These are phyloP conservation scores for Syzygium aromaticum DNA, from an alignment of 345 rosid genomes.

Conservation along the genomic window DNA sequence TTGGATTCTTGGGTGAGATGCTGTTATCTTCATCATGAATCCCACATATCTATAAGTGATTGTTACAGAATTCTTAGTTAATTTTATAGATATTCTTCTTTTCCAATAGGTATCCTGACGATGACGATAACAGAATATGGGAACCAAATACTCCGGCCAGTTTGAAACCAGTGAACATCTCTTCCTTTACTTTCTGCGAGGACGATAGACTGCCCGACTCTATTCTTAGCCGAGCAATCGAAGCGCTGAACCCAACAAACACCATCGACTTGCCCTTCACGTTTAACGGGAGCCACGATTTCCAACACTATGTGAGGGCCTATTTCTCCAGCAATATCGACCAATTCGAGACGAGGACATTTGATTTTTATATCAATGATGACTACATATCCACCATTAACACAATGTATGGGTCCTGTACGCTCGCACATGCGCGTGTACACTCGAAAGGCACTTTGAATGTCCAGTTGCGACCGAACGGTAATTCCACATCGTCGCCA, in stretches of 20 bases:
- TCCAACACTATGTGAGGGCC: not conserved
- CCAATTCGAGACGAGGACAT: not conserved
- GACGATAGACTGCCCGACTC: not conserved
- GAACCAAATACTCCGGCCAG: not conserved
- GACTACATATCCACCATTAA: not conserved
- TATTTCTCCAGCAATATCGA: not conserved
- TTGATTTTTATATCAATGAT: not conserved
- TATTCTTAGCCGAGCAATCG: not conserved
- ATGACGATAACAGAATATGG: not conserved
- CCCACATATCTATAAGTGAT: not conserved
- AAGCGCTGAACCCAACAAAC: not conserved
- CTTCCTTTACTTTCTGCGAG: not conserved
- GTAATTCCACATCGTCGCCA: not conserved
- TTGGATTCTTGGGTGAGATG: not conserved
- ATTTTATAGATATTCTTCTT: not conserved
- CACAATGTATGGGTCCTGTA: not conserved
- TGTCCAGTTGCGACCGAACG: not conserved
- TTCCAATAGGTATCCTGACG: not conserved
- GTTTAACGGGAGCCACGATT: not conserved
- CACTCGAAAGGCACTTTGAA: not conserved
- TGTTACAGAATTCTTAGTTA: too few species aligned
- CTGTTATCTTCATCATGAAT: not conserved
- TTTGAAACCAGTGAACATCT: not conserved
- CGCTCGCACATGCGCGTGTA: not conserved
- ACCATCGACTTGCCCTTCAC: slow-evolving; percentile 2